phyloP scores from a whole-genome alignment of 2,329 filamentous ascomycete species.

The Stemphylium beticola region DNA sequence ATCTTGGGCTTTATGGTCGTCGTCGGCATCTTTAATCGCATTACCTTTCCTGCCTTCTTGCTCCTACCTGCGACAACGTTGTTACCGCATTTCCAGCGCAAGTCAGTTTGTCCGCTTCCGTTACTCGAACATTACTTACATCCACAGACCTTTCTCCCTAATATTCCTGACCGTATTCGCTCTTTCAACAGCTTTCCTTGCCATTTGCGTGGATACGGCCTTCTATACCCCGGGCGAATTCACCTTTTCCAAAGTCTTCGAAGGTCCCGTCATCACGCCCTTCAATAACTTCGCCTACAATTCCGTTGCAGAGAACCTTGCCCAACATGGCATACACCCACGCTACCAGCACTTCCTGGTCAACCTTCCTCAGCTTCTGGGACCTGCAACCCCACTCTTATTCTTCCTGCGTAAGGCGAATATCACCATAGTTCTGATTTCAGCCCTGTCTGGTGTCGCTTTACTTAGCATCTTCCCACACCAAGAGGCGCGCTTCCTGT shows the following conservation, averaged over 20 bases:
- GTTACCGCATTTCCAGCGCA: constrained; percentile 82
- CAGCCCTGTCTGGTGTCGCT: constrained; percentile 73
- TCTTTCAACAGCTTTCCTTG: constrained; percentile 71
- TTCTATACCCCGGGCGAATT: constrained; percentile 73
- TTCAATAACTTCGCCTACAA: constrained; percentile 62
- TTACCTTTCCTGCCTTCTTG: constrained; percentile 94
- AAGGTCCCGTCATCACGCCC: constrained; percentile 59
- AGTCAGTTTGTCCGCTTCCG: constrained; percentile 60
- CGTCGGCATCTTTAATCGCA: constrained; percentile 92
- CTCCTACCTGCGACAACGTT: constrained; percentile 82
- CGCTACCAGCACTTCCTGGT: constrained; percentile 59
- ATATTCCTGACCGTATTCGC: constrained; percentile 69
- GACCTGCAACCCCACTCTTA: constrained; percentile 57
- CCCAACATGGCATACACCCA: constrained; percentile 60
- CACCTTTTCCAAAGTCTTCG: constrained; percentile 68
- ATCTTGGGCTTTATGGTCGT: constrained; percentile 82
- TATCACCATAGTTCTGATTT: constrained; percentile 67
- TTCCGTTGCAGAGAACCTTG: constrained; percentile 55
- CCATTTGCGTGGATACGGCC: constrained; percentile 81
- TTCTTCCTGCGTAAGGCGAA: constrained; percentile 57
- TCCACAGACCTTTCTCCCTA: constrained; percentile 62
- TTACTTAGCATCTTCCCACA: constrained; percentile 78
- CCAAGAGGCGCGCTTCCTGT: constrained; percentile 79
- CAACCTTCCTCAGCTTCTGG: constrained; percentile 61
- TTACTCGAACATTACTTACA: constrained; percentile 9